Percentiles rank a stretch among this genome's conserved stretches.
Evolutionary conservation across 140 eudicot genomes (phyloP).

Genomic region (Senecio squalidus): DNA sequence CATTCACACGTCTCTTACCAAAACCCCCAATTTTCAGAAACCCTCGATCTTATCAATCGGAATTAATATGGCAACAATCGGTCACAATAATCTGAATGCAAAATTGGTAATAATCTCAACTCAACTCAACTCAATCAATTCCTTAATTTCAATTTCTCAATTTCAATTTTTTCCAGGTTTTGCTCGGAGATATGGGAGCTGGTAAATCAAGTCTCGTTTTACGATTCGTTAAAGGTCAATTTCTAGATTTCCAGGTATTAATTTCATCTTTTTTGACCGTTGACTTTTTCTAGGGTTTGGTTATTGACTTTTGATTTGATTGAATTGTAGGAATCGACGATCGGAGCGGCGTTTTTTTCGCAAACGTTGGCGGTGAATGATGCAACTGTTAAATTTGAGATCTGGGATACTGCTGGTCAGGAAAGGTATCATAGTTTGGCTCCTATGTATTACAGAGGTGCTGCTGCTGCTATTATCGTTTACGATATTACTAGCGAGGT

Average conservation of each 20-base stretch:
- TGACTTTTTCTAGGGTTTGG: slow-evolving; percentile 18
- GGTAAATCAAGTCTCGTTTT: slow-evolving; percentile 96
- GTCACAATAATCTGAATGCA: slow-evolving; percentile 75
- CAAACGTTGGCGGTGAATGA: slow-evolving; percentile 84
- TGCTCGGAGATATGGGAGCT: slow-evolving; percentile 98
- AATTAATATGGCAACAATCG: slow-evolving; percentile 52
- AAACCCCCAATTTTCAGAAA: slow-evolving; percentile 11
- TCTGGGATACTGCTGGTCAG: slow-evolving; percentile 99
- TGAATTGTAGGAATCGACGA: slow-evolving; percentile 81
- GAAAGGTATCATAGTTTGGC: slow-evolving; percentile 98
- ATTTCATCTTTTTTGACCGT: neutral
- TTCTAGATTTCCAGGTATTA: slow-evolving; percentile 88
- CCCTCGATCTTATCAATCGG: slow-evolving; percentile 25
- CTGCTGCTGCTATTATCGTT: slow-evolving; percentile 95
- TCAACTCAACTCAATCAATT: too few relatives aligned
- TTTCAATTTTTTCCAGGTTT: slow-evolving; percentile 42
- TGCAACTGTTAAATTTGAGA: slow-evolving; percentile 89
- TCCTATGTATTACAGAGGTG: slow-evolving; percentile 98
- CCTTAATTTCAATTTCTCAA: neutral
- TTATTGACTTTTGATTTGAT: slow-evolving; percentile 9
- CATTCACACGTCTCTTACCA: slow-evolving; percentile 14
- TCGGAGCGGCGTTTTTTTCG: slow-evolving; percentile 98
- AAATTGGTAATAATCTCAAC: too few relatives aligned
- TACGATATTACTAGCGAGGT: slow-evolving; percentile 86
- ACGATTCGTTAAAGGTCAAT: slow-evolving; percentile 99